Base-by-base conservation (phyloP, 495 filamentous ascomycete species). In the Stereocaulon alpinum region DNA sequence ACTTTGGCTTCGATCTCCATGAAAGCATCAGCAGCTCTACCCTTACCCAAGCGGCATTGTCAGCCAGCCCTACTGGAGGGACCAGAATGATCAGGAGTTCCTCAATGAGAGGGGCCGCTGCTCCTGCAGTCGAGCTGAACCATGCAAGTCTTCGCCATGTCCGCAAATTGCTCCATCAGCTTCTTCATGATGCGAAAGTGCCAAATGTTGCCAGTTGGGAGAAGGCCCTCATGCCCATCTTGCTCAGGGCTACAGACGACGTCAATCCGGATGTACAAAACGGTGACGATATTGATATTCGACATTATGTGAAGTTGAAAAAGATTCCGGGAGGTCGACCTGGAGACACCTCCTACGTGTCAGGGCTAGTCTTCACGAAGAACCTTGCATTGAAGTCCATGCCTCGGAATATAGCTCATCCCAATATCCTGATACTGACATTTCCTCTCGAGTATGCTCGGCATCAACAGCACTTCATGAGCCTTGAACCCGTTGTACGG, bases 291-390 rank as follows among this genome's bases (percentile, higher is more conserved):
- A 96, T 97, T 73, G 92, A 99, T 69, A 96, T 99, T 61, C 82
- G 93, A n/a, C 92, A 97, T 66, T 99, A 96, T 66, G 86, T 99
- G 47, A 99, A 99, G 71, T 73, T 99, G 22, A 99, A 99, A 67
- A 94, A 94, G 68, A 91, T 96, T 6, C 86, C 91, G 1, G 91
- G 92, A 20, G 93, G 91, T 30, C 82, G 79, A 54, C 93, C 93
- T 43, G 82, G 87, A 18, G 94, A 99, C 71, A 97, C 93, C 4
- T 83, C 83, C 11, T 97, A 97, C 69, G 85, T 99, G 30, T 94
- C 93, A 34, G 94, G 94, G 0, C 83, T 99, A 14, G 91, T 96
- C 11, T 99, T 97, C 72, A 91, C 88, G 32, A 97, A 99, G 64
- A 97, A 99, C 63, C 73, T 99, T 32, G 94, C 93, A 0, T 75